Evolutionary conservation across 2,329 filamentous ascomycete species (phyloP), one percentile per base, ranked within the genome.

Genomic region (Nannizziopsis barbatae): DNA sequence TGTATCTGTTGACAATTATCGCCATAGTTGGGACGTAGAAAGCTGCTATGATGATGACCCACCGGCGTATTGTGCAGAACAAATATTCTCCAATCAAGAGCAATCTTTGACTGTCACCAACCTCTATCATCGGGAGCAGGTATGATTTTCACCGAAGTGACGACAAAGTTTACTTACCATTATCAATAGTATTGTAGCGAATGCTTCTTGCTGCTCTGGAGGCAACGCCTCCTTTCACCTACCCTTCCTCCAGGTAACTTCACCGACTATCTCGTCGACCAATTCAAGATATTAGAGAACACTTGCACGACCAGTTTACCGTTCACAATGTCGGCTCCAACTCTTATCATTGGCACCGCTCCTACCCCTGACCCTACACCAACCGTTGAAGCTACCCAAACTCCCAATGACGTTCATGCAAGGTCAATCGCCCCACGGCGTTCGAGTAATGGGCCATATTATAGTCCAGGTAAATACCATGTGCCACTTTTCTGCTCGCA

Each of bases 161-260:
- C 9, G 10, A 18, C 40, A 32, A 9, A 10, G 36, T 10, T 8
- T 22, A 12, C 18, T 44, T 18, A 44, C 14, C 9, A 5, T 32
- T 12, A 15, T 17, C 9, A n/a, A 10, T 48, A 55, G 53, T 55
- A 54, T 37, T 55, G 53, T 33, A 54, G 52, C 47, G 53, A 55
- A 45, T 55, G 53, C 33, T 55, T 55, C 32, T 41, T 55, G 9
- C 43, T 52, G 33, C 46, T 55, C 5, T 55, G 53, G 53, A 54
- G 46, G 22, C 53, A 55, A 33, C 42, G 52, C 10, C 41, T 55
- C 15, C 50, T 52, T 37, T 53, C 52, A 1, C 51, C 53, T 14
- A 36, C 49, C 9, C 49, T 53, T 27, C 49, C 51, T 33, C 43
- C 52, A 8, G 52, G 50, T 5, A 52, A 53, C 15, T 47, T 54